These are phyloP conservation scores for Scytalidium lignicola DNA, from an alignment of 2,329 filamentous ascomycete species.

Conservation along the genomic window DNA sequence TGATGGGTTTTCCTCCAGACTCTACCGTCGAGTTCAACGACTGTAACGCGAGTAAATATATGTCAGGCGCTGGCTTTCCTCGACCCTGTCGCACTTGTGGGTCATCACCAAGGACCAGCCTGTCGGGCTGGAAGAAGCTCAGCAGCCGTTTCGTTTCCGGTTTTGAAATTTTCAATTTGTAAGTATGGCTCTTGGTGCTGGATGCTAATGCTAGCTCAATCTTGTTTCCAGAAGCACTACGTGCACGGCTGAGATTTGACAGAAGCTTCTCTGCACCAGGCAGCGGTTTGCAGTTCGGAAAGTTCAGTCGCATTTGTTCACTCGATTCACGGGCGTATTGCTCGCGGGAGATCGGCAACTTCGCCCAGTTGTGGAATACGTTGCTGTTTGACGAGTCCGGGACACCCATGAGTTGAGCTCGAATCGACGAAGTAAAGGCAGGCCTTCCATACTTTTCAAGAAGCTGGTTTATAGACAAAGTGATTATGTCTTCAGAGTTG, in stretches of 20 bases:
- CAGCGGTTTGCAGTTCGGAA: constrained; percentile 67
- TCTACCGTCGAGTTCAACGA: constrained; percentile 71
- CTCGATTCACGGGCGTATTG: constrained; percentile 58
- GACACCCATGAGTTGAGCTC: constrained; percentile 61
- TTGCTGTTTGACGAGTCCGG: constrained; percentile 36
- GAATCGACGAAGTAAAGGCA: constrained; percentile 79
- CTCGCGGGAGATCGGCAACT: constrained; percentile 68
- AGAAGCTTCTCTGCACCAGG: constrained; percentile 72
- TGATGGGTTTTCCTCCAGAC: constrained; percentile 57
- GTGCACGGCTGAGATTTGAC: constrained; percentile 38
- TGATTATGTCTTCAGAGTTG: constrained; percentile 90
- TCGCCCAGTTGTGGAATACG: constrained; percentile 74
- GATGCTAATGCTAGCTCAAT: constrained; percentile 74
- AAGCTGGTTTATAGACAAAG: constrained; percentile 72
- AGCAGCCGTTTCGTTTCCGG: constrained; percentile 45
- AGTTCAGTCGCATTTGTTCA: constrained; percentile 63
- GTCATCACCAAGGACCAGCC: constrained; percentile 80
- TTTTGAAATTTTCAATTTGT: constrained; percentile 33
- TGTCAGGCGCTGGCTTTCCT: constrained; percentile 88
- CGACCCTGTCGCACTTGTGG: constrained; percentile 65
- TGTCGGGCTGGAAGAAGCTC: constrained; percentile 57
- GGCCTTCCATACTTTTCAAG: constrained; percentile 70
- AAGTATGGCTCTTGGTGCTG: constrained; percentile 51
- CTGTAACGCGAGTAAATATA: constrained; percentile 80
- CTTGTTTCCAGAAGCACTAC: constrained; percentile 28